phyloP scores from a whole-genome alignment of 1,284 basidiomycete species.

The Trametes hirsuta region DNA sequence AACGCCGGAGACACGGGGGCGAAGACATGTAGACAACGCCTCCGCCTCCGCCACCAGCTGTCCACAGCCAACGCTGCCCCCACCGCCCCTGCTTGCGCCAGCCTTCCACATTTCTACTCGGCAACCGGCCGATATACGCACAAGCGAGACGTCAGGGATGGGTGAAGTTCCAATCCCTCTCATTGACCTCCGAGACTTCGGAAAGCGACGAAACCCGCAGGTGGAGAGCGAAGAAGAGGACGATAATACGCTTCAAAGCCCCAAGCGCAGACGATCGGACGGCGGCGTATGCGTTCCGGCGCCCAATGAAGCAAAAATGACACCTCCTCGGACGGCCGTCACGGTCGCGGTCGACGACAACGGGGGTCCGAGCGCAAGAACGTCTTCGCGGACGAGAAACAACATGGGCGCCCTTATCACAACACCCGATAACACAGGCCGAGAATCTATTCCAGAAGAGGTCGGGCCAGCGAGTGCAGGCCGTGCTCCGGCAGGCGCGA shows the following conservation, averaged over 20 bases:
- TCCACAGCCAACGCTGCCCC: background rate
- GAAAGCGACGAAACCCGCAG: conserved; percentile 11
- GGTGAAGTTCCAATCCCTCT: background rate
- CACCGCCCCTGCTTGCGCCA: background rate
- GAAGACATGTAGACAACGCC: background rate
- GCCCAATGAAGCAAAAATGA: background rate
- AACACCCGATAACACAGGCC: too few species aligned
- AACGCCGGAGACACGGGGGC: conserved; percentile 10
- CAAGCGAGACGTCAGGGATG: background rate
- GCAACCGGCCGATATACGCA: background rate
- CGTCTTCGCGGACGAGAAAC: too few species aligned
- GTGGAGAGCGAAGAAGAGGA: background rate
- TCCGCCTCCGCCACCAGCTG: background rate
- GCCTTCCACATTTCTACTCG: background rate
- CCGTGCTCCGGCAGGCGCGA: background rate
- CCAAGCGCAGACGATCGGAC: conserved; percentile 7
- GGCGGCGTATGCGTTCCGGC: background rate
- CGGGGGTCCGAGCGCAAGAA: too few species aligned
- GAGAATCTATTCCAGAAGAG: too few species aligned
- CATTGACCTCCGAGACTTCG: conserved; percentile 11
- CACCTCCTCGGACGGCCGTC: background rate
- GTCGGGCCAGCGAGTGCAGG: too few species aligned
- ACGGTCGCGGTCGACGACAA: background rate
- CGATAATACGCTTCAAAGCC: background rate
- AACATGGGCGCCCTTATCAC: too few species aligned